These are phyloP conservation scores for Leccinum griseonigrum DNA, from an alignment of 1,284 basidiomycete genomes.

Conservation along the genomic window DNA sequence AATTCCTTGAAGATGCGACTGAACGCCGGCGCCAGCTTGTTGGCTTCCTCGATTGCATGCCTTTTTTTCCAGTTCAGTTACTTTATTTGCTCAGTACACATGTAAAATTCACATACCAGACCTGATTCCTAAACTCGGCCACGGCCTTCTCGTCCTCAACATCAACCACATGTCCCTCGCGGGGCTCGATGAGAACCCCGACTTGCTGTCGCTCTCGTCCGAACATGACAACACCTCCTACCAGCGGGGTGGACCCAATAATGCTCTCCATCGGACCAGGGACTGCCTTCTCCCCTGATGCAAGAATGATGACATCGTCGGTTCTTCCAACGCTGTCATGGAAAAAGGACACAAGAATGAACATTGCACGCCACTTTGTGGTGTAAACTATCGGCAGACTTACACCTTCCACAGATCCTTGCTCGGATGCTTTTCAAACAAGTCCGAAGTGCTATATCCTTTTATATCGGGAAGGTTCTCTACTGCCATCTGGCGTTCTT, in stretches of 20 bases:
- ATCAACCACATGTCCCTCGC: slow-evolving; percentile 25
- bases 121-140: slow-evolving; percentile 27
- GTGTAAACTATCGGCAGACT: not conserved
- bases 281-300: slow-evolving; percentile 33
- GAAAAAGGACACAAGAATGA: not conserved
- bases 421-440: slow-evolving; percentile 22
- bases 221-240: slow-evolving; percentile 39
- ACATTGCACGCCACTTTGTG: not conserved
- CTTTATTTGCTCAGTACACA: not conserved
- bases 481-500: slow-evolving; percentile 16
- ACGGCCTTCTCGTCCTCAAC: slow-evolving; percentile 26
- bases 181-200: slow-evolving; percentile 42
- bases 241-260: slow-evolving; percentile 15
- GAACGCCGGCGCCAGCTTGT: slow-evolving; percentile 26
- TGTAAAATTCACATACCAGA: slow-evolving; percentile 34
- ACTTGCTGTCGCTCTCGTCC: slow-evolving; percentile 38
- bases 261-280: slow-evolving; percentile 33
- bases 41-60: slow-evolving; percentile 28
- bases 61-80: slow-evolving; percentile 9
- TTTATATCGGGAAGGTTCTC: slow-evolving; percentile 23
- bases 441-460: slow-evolving; percentile 23
- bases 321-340: not conserved
- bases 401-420: slow-evolving; percentile 19
- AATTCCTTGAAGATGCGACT: slow-evolving; percentile 26
- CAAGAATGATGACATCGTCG: slow-evolving; percentile 24